Evolutionary conservation across 1,284 basidiomycete species (phyloP).

Genomic region (Marasmius oreades): DNA sequence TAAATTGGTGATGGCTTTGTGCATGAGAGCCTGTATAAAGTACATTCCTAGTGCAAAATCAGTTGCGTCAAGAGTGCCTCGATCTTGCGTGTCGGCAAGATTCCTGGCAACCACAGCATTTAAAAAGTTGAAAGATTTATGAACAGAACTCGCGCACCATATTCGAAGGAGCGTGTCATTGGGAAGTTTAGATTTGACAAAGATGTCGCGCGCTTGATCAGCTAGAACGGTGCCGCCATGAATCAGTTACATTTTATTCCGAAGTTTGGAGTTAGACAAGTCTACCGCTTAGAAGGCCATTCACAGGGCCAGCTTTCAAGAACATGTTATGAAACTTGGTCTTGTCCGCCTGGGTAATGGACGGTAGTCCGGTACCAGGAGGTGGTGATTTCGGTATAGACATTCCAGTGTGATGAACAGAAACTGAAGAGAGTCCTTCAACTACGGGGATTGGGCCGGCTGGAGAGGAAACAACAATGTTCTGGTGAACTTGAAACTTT

Average conservation of each 20-base stretch:
- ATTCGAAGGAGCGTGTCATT: constrained; percentile 92
- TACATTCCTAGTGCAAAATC: constrained; percentile 99
- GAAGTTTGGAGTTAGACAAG: constrained; percentile 3
- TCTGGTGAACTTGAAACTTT: constrained; percentile 12
- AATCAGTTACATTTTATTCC: constrained; percentile 6
- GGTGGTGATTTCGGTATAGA: constrained; percentile 62
- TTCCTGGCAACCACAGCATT: constrained; percentile 50
- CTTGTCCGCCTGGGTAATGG: constrained; percentile 76
- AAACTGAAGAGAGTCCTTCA: constrained; percentile 59
- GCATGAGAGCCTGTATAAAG: constrained; percentile 91
- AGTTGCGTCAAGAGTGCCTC: constrained; percentile 84
- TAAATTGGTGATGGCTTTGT: constrained; percentile 69
- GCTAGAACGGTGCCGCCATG: constrained; percentile 41
- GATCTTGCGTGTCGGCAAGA: constrained; percentile 90
- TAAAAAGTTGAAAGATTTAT: constrained; percentile 9
- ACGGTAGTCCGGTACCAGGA: constrained; percentile 46
- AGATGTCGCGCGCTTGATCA: constrained; percentile 90
- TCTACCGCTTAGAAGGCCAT: constrained; percentile 76
- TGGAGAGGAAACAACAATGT: constrained; percentile 27
- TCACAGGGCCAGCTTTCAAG: constrained; percentile 64
- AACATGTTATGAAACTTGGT: constrained; percentile 83
- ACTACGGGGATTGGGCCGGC: constrained; percentile 83
- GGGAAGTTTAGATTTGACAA: constrained; percentile 89
- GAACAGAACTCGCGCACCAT: constrained; percentile 57
- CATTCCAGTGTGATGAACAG: constrained; percentile 48